A percentile compares a stretch with the other conserved stretches of the same genome.
These are phyloP conservation scores for Verruconis gallopava DNA, from an alignment of 2,329 filamentous ascomycete species.

Conservation along the genomic window DNA sequence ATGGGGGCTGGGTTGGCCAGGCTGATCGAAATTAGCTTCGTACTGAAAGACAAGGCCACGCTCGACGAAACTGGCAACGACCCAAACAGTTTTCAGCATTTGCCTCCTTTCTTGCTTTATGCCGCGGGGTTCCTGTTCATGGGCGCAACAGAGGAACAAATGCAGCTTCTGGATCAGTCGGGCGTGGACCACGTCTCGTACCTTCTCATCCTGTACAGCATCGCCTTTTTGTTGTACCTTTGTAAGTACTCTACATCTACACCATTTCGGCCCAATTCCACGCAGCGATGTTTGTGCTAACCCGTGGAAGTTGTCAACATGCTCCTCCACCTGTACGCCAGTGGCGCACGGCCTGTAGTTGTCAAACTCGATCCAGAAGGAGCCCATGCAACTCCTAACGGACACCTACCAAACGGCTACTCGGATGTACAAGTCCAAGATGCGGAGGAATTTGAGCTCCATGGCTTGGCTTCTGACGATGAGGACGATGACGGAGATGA, in stretches of 20 bases:
- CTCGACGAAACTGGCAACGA: conserved; percentile 55
- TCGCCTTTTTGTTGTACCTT: conserved; percentile 82
- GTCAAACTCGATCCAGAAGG: conserved; percentile 24
- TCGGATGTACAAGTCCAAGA: conserved; percentile 54
- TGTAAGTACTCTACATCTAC: conserved; percentile 50
- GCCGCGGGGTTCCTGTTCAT: conserved; percentile 94
- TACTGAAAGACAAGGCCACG: conserved; percentile 59
- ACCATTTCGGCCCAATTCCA: too few species aligned
- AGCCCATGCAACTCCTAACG: conserved; percentile 16
- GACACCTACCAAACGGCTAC: conserved; percentile 30
- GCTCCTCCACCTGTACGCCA: conserved; percentile 72
- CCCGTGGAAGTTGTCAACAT: conserved; percentile 72
- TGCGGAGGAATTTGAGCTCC: conserved; percentile 86
- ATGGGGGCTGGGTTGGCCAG: conserved; percentile 79
- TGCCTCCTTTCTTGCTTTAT: conserved; percentile 66
- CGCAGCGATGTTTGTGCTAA: too few species aligned
- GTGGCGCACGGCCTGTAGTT: conserved; percentile 24
- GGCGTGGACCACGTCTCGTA: conserved; percentile 83
- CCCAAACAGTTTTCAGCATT: conserved; percentile 59
- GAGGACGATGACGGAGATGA: conserved; percentile 38
- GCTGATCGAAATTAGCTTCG: conserved; percentile 83
- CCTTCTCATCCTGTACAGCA: conserved; percentile 78
- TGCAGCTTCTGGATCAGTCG: conserved; percentile 60
- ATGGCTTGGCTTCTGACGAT: conserved; percentile 79
- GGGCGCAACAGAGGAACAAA: conserved; percentile 94